Evolutionary conservation across 495 filamentous ascomycete genomes (phyloP), one percentile per base, ranked within the genome.

Genomic region (Annulohypoxylon moriforme): DNA sequence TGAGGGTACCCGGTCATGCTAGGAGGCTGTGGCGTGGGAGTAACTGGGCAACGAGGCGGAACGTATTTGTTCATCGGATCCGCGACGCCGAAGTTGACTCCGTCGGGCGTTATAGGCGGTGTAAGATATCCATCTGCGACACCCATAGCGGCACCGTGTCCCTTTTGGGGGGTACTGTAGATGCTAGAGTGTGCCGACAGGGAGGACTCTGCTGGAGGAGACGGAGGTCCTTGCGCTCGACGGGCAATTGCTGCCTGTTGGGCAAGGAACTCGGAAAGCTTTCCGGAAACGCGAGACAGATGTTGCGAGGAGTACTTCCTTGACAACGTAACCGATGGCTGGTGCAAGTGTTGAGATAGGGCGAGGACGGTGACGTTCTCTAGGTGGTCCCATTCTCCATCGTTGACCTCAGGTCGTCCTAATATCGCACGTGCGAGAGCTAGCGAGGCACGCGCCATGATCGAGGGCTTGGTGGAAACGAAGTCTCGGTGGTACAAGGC

Each of bases 401-500:
- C 87, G 60, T 86, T 87, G 62, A 92, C 86, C 75, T 96, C 92
- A 44, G 90, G 88, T 63, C 93, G 89, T 77, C 88, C 88, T 40
- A 98, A 86, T 69, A 99, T 94, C 80, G 91, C 95, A 47, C 94
- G 86, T 33, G 96, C 91, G 50, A 99, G 85, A 42, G 92, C 93
- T 57, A 98, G 82, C 1, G 94, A 92, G 50, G 93, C 91, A 68
- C 93, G 87, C 47, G 96, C 96, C 85, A 98, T 92, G 68, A 96
- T 89, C 3, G 94, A 97, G 18, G 96, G 94, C 63, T 89, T 90
- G 58, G 89, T 92, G 36, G 93, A 93, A 59, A 99, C 94, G 75
- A 98, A 98, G 60, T 98, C 96, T 74, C 93, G 91, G 81, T 98
- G 93, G 83, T 96, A 99, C 46, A 98, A 82, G 25, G 94, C 93